Percentiles rank a stretch among this genome's conserved stretches.
These are phyloP conservation scores for Hydrangea macrophylla DNA, from an alignment of 148 eudicot genomes.

Conservation along the genomic window DNA sequence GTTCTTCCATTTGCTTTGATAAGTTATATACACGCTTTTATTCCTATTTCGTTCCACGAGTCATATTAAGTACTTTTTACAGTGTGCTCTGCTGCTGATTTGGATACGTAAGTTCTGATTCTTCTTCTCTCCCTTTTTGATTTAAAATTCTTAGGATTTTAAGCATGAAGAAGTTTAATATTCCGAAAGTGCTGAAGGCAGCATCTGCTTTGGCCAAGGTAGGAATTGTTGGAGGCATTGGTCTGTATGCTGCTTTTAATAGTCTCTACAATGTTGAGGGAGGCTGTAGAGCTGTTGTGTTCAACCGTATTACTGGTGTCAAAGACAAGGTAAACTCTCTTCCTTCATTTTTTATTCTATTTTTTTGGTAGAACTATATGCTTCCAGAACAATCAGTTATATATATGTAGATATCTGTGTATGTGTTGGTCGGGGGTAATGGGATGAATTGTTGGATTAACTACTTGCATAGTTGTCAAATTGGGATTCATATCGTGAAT, in stretches of 20 bases:
- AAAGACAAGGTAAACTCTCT: constrained; percentile 60
- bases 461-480: no score
- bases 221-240: constrained; percentile 60
- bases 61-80: not conserved
- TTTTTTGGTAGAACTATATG: not conserved
- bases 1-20: not conserved
- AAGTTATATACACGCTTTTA: not conserved
- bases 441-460: no score
- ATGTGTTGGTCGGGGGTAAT: no score
- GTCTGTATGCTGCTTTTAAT: constrained; percentile 60
- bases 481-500: not conserved
- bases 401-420: no score
- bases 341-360: not conserved
- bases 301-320: constrained; percentile 75
- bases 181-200: constrained; percentile 73
- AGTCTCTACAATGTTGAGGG: constrained; percentile 90
- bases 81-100: not conserved
- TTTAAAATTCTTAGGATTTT: constrained; percentile 40
- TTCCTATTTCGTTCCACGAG: not conserved
- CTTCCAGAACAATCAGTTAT: no score
- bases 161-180: constrained; percentile 58
- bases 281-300: constrained; percentile 82
- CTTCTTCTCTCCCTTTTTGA: not conserved
- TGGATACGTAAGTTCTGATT: not conserved
- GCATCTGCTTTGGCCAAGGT: constrained; percentile 55